Percentiles rank a stretch among this genome's conserved stretches.
Conservation (phyloP, 495 filamentous ascomycete species). For the Rostrohypoxylon terebratum region DNA sequence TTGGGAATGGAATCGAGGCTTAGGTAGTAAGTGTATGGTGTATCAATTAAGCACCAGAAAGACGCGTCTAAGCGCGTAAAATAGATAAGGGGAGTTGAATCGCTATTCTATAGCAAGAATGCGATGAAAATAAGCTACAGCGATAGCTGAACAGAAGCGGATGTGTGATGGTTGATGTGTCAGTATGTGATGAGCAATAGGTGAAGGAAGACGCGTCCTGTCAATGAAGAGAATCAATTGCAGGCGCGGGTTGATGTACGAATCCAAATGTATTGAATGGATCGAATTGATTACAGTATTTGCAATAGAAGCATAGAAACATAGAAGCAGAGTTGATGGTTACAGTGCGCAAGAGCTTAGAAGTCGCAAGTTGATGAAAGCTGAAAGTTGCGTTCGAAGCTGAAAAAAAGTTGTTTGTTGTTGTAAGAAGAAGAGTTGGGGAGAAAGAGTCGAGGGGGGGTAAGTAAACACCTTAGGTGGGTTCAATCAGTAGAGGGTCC, state of each 20-base stretch:
- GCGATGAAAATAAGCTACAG: conserved; percentile 17
- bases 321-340: conserved; percentile 32
- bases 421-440: conserved; percentile 6
- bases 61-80: conserved; percentile 25
- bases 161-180: background rate
- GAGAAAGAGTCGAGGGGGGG: background rate
- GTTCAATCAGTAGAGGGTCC: background rate
- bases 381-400: conserved; percentile 6
- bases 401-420: conserved; percentile 7
- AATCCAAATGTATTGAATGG: conserved; percentile 11
- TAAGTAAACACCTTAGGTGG: conserved; percentile 21
- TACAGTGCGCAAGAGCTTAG: conserved; percentile 21
- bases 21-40: conserved; percentile 17
- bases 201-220: conserved; percentile 8
- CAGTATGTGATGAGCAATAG: background rate
- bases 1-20: conserved; percentile 35
- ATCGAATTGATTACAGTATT: conserved; percentile 22
- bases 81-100: conserved; percentile 5
- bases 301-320: conserved; percentile 22
- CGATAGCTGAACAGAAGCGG: conserved; percentile 22
- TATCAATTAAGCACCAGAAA: conserved; percentile 37
- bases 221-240: conserved; percentile 24
- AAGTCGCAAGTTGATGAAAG: conserved; percentile 34
- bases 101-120: background rate
- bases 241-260: conserved; percentile 5